These are phyloP conservation scores for Hagleromyces aurorensis DNA, from an alignment of 805 yeast species.

Conservation along the genomic window DNA sequence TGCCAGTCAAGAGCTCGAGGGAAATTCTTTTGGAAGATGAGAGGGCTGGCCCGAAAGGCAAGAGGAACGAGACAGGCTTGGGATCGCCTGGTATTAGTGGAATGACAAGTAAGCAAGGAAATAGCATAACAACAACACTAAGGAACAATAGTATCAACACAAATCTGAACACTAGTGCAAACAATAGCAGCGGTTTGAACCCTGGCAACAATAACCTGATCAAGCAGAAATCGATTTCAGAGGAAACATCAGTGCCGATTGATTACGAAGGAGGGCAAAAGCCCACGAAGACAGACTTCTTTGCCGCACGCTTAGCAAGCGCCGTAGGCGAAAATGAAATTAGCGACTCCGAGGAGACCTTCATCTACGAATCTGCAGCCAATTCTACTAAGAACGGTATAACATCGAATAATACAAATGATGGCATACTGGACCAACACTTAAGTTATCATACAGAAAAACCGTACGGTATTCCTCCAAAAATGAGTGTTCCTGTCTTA, in stretches of 20 bases:
- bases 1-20: constrained; percentile 21
- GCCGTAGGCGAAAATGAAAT: constrained; percentile 88
- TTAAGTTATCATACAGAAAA: constrained; percentile 7
- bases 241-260: too few species aligned
- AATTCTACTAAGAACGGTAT: constrained; percentile 25
- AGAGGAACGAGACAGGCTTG: constrained; percentile 1
- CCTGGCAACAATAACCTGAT: constrained; percentile 3
- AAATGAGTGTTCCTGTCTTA: constrained; percentile 29
- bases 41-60: background rate
- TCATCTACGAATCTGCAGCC: constrained; percentile 69
- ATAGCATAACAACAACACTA: constrained; percentile 1
- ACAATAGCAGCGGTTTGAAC: constrained; percentile 7
- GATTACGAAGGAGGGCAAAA: too few species aligned
- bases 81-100: too few species aligned
- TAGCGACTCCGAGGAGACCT: constrained; percentile 88
- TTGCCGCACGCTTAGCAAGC: constrained; percentile 89
- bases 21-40: constrained; percentile 19
- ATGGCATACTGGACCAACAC: constrained; percentile 10
- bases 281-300: constrained; percentile 74
- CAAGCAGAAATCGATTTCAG: too few species aligned
- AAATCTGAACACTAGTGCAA: constrained; percentile 5
- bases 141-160: background rate
- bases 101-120: background rate
- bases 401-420: constrained; percentile 17
- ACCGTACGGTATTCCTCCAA: constrained; percentile 24